A percentile compares a stretch with the other conserved stretches of the same genome.
Evolutionary conservation across 2,329 filamentous ascomycete genomes (phyloP).

Genomic region (Emergomyces orientalis): DNA sequence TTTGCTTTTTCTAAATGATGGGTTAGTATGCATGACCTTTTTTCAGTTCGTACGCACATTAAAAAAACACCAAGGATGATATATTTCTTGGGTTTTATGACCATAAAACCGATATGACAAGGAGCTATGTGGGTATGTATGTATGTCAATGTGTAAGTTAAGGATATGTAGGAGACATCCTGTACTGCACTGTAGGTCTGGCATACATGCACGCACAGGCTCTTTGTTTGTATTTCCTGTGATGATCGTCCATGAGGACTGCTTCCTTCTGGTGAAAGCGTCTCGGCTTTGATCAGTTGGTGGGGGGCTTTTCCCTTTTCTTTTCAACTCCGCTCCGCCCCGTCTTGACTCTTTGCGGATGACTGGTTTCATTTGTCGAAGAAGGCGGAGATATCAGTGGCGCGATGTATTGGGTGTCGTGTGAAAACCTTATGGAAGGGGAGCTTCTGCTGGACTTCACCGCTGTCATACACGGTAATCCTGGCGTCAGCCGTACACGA

Average conservation of each 20-base stretch:
- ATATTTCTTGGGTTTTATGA: not conserved
- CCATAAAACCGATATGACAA: not conserved
- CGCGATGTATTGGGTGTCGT: not conserved
- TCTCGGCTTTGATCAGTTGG: not conserved
- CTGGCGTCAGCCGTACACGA: too few species aligned
- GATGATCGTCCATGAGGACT: not conserved
- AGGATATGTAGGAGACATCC: not conserved
- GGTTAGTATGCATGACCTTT: not conserved
- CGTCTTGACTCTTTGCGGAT: not conserved
- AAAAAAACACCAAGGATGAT: not conserved
- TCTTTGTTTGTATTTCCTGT: not conserved
- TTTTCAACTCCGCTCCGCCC: not conserved
- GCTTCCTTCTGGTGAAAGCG: not conserved
- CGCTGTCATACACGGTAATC: too few species aligned
- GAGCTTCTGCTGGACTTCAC: not conserved
- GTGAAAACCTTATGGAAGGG: not conserved
- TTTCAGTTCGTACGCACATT: not conserved
- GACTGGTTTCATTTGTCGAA: not conserved
- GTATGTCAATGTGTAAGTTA: not conserved
- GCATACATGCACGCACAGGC: not conserved
- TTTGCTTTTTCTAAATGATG: not conserved
- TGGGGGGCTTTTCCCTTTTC: not conserved
- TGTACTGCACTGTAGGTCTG: not conserved
- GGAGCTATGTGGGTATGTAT: not conserved
- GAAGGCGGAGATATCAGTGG: not conserved